These are phyloP conservation scores for Oryza officinalis DNA, from an alignment of 176 grass and related monocot genomes.

Conservation along the genomic window DNA sequence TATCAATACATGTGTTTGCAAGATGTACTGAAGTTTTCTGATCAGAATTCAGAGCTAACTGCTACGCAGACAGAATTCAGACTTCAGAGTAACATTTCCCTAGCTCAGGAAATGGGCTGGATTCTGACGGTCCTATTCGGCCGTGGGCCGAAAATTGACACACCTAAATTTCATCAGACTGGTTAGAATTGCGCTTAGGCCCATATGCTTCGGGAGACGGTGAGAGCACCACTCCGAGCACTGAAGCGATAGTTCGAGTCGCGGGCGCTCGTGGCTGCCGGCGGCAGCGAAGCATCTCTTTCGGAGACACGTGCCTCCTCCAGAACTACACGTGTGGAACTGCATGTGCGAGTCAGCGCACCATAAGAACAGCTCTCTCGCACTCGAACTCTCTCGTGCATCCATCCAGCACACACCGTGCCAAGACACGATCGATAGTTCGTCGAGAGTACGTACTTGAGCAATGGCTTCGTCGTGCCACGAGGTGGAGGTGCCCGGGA, in stretches of 20 bases:
- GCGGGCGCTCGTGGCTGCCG: not conserved
- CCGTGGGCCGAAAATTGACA: too few species aligned
- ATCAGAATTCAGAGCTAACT: not conserved
- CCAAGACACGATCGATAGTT: fast-evolving
- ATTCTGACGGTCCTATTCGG: not conserved
- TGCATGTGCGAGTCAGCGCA: not conserved
- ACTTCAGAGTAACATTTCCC: too few species aligned
- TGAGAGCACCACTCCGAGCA: too few species aligned
- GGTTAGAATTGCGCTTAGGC: too few species aligned
- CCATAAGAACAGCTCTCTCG: not conserved
- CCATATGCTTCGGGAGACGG: too few species aligned
- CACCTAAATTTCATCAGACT: too few species aligned
- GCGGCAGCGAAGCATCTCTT: too few species aligned
- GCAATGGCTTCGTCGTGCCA: slow-evolving; percentile 47
- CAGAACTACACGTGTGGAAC: slow-evolving; percentile 27
- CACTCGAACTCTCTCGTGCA: too few species aligned
- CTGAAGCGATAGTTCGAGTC: not conserved
- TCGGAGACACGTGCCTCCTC: slow-evolving; percentile 13
- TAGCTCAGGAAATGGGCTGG: too few species aligned
- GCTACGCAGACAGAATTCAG: not conserved
- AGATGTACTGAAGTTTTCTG: not conserved
- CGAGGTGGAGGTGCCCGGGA: slow-evolving; percentile 55
- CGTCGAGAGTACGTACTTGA: not conserved
- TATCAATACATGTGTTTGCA: not conserved
- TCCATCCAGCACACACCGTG: too few species aligned